Conservation (phyloP, 1,284 basidiomycete species). For the Trametes polyzona region DNA sequence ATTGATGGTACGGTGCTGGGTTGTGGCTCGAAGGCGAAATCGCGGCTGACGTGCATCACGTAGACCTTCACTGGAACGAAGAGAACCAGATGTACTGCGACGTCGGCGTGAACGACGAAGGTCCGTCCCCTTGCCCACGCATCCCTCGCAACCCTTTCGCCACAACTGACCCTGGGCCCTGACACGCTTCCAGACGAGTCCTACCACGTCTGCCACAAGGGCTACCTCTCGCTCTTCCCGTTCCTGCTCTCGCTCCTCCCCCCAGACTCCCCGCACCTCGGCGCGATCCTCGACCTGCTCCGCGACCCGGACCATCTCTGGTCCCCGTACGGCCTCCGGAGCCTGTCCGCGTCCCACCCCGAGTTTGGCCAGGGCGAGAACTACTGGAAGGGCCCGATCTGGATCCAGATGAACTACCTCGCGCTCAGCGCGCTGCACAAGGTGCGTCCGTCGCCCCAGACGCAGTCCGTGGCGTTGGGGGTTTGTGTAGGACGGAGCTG, state of each 20-base stretch:
- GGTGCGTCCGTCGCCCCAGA: slow-evolving; percentile 42
- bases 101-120: slow-evolving; percentile 81
- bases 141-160: background rate
- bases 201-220: slow-evolving; percentile 87
- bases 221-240: slow-evolving; percentile 93
- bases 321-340: slow-evolving; percentile 89
- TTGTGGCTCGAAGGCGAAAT: background rate
- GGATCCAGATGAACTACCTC: slow-evolving; percentile 97
- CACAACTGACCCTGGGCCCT: background rate
- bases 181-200: slow-evolving; percentile 71
- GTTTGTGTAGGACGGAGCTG: background rate
- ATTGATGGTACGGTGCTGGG: slow-evolving; percentile 82
- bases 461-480: background rate
- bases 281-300: slow-evolving; percentile 78
- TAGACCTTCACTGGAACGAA: slow-evolving; percentile 93
- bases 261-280: slow-evolving; percentile 77
- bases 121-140: slow-evolving; percentile 47
- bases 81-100: slow-evolving; percentile 93
- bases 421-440: slow-evolving; percentile 78
- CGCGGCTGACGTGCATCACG: background rate
- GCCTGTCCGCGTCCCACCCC: slow-evolving; percentile 83
- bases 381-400: slow-evolving; percentile 96
- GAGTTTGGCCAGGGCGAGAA: slow-evolving; percentile 91
- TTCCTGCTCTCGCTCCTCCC: slow-evolving; percentile 83
- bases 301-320: slow-evolving; percentile 84